phyloP scores from a whole-genome alignment of 345 rosid species.

The Turnera subulata region DNA sequence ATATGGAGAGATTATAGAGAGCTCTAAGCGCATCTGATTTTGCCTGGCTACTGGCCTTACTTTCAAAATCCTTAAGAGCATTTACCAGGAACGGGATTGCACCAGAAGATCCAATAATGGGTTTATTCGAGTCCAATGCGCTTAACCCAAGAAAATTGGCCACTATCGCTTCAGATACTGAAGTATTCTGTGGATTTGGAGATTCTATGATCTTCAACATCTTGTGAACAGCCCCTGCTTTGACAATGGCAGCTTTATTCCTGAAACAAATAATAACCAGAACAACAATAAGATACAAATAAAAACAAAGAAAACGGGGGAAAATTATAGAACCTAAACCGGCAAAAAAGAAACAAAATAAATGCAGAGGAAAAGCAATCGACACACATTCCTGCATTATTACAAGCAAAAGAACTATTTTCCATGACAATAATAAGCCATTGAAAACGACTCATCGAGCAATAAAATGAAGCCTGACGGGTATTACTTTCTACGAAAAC shows the following conservation, averaged over 20 bases:
- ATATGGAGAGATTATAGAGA: constrained; percentile 80
- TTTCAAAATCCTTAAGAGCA: constrained; percentile 39
- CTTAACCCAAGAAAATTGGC: constrained; percentile 95
- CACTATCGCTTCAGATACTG: constrained; percentile 72
- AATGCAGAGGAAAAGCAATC: neutral
- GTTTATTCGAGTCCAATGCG: constrained; percentile 82
- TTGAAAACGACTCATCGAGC: constrained; percentile 41
- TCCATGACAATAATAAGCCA: constrained; percentile 24
- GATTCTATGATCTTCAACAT: constrained; percentile 79
- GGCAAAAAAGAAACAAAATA: constrained; percentile 5
- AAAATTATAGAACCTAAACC: neutral
- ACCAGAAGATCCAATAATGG: constrained; percentile 87
- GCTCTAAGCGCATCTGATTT: constrained; percentile 87
- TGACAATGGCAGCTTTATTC: constrained; percentile 98
- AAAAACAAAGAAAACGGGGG: neutral
- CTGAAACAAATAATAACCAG: constrained; percentile 34
- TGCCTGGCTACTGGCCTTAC: constrained; percentile 50
- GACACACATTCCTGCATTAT: constrained; percentile 1
- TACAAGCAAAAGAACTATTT: too few species aligned
- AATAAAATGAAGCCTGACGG: constrained; percentile 5
- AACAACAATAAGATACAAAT: neutral
- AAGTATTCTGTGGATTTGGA: constrained; percentile 38
- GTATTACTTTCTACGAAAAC: neutral
- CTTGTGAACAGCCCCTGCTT: constrained; percentile 94
- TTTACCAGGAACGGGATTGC: constrained; percentile 77